Base-by-base conservation (phyloP, 257 asterid genomes). In the Solanum commersonii region DNA sequence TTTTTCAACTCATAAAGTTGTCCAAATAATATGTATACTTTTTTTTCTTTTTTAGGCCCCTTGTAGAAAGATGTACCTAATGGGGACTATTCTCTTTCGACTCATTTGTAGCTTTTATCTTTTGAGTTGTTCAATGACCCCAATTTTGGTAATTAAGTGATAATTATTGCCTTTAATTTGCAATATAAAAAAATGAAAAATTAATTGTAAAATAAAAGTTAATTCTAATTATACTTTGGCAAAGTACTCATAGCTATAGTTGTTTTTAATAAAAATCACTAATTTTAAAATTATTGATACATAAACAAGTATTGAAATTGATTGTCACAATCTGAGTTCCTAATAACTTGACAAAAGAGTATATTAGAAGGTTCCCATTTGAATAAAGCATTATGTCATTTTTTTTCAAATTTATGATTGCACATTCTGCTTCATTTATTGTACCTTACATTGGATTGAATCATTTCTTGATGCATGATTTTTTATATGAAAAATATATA, bases 71-170 rank as follows among this genome's bases (percentile, higher is more conserved):
- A 81, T n/a, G 84, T n/a, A 65, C 70, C 70, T 5, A 40, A 81
- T 33, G 40, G 85, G 60, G 44, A 42, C 35, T 35, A 46, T 38
- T 49, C 18, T 22, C 87, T 70, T 68, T 79, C 60, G 29, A 60
- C 73, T 35, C 87, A 56, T 63, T 63, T 42, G 27, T 71, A 82
- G 87, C 86, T 52, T 78, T 70, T 88, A 18, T 86, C 89, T 87
- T 87, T 89, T 49, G 87, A 84, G 91, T 86, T 89, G 89, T 87
- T 84, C 14, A 34, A 77, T 89, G 87, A 84, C 79, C 89, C 91
- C 83, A 16, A 13, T 44, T 44, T 60, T 85, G 63, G 79, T 67
- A 10, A 85, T 85, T 71, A 23, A 37, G 18, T 16, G 68, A 31
- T 33, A 15, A n/a, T 23, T 56, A 56, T 56, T 56, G 65, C 65